Evolutionary conservation across 768 basidiomycete genomes (phyloP), one percentile per base, ranked within the genome.

Genomic region (Phlegmacium glaucopus): DNA sequence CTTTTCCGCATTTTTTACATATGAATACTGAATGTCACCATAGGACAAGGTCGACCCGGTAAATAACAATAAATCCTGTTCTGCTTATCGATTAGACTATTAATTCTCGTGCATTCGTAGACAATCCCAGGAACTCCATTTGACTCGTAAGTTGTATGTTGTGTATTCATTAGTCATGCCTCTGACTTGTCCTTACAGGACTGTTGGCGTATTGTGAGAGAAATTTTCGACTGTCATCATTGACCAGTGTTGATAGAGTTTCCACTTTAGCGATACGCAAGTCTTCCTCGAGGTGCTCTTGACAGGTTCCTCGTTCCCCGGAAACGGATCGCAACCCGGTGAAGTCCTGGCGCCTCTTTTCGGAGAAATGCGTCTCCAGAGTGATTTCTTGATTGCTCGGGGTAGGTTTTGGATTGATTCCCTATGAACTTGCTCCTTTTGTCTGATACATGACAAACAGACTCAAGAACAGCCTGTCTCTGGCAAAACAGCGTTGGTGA

Each of bases 351-450:
- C 66, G 6, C 63, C 67, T 13, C 55, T 70, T 16, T 54, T 52
- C 18, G 70, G 69, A 15, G 68, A 68, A 52, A 57, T 72, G 58
- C 68, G 69, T 45, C 64, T 72, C 17, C 66, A 71, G 50, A 65
- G 61, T 48, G 68, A 72, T 54, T 63, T 59, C 29, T 55, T 38
- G 11, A 37, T 62, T 15, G 49, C 59, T 12, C 52, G 47, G 29
- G 48, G 52, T 37, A 13, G 37, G 6, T 13, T 22, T 22, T 22
- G 22, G 22, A 22, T 5, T 22, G 22, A 22, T 22, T 22, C 22
- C 22, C n/a, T n/a, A n/a, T 2, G n/a, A n/a, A n/a, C n/a, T n/a
- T n/a, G n/a, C 22, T 22, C 22, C 22, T n/a, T 22, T 22, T 22
- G 22, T 22, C 22, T 22, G 3, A 22, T 22, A 5, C 2, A 3